Base-by-base conservation (phyloP, 164 flowering plant species). In the Saururus chinensis region DNA sequence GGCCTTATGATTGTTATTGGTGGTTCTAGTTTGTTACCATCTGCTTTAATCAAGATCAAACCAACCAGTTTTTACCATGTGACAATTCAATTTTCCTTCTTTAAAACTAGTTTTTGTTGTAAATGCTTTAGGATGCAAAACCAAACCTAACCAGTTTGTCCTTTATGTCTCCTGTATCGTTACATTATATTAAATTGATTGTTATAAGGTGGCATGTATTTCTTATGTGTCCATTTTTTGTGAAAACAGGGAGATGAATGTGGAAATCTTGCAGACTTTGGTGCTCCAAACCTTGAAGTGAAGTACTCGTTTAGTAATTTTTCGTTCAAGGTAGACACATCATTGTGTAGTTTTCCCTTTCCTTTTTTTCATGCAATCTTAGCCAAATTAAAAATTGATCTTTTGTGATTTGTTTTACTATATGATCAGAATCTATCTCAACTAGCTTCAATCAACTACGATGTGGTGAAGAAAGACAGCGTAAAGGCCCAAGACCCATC, bases 401-500 rank as follows among this genome's bases (percentile, higher is more conserved):
- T 23, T 23, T 55, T 9, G 20, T 25, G 19, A 26, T 14, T 30
- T 20, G 51, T 62, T 49, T 69, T 60, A 26, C 42, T 74, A 30
- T 70, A 30, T 65, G 56, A 35, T 40, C 93, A 95, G 99, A 95
- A 91, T 76, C 72, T 91, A 77, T 95, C 98, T 41, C 98, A 95
- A 76, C 80, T 95, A 71, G 99, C 96, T 69, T 89, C 98, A 16
- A 95, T 95, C 70, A 95, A 95, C 69, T 91, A 89, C 57, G 98
- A 95, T 70, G 71, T 87, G 14, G 76, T 78, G 53, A 93, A 81
- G 77, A 78, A 69, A 45, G 49, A 45, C 49, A 45, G 2, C 2
- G 11, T 45, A 45, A 45, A 45, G 17, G 49, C 49, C 17, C 49
- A 45, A 45, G 17, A 45, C 17, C 49, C 49, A 3, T 12, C 49